Conservation (phyloP, 345 rosid genomes). For the Eucalyptus polybractea region DNA sequence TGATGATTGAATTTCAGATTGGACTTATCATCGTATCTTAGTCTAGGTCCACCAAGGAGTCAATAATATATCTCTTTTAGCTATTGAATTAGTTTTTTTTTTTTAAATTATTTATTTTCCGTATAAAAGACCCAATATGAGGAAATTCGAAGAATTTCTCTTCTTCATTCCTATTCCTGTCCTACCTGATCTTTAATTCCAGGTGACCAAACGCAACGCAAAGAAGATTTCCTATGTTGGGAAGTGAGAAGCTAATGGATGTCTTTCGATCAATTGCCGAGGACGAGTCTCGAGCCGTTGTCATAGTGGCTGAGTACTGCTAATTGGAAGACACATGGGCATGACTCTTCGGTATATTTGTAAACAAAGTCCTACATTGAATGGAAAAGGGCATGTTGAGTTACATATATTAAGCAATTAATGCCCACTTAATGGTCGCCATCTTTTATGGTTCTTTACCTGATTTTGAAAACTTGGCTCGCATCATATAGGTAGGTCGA, state of each 20-base stretch:
- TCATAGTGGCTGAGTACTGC: background rate
- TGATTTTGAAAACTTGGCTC: background rate
- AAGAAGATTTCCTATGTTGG: background rate
- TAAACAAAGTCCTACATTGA: background rate
- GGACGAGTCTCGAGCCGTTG: background rate
- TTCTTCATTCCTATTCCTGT: background rate
- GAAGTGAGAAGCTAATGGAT: background rate
- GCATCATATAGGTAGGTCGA: background rate
- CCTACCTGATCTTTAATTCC: background rate
- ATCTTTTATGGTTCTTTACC: background rate
- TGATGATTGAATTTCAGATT: background rate
- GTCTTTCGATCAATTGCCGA: background rate
- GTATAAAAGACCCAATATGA: background rate
- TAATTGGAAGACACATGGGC: background rate
- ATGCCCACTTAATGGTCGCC: background rate
- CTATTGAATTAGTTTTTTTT: background rate
- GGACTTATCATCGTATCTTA: background rate
- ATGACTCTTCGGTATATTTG: background rate
- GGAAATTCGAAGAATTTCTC: background rate
- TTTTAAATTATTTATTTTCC: background rate
- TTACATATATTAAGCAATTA: background rate
- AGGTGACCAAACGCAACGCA: background rate
- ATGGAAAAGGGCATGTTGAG: background rate
- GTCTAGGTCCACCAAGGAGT: background rate
- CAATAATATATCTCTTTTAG: background rate